These are phyloP conservation scores for Erucastrum elatum DNA, from an alignment of 345 rosid species.

Conservation along the genomic window DNA sequence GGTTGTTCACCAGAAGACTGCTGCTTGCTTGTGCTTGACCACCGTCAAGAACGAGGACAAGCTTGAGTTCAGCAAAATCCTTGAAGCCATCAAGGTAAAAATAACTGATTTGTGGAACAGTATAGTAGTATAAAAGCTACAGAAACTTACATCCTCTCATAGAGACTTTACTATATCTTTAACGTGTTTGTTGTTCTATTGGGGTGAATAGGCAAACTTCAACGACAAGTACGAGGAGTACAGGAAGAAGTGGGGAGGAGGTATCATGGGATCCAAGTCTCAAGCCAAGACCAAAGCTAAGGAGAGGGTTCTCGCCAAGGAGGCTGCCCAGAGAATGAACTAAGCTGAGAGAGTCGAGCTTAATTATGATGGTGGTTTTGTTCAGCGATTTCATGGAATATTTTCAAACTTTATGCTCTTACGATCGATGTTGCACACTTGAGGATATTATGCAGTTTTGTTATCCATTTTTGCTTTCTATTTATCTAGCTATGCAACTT, in stretches of 20 bases:
- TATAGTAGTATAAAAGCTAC: too few species aligned
- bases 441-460: too few species aligned
- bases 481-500: too few species aligned
- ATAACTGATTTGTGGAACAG: too few species aligned
- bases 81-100: constrained; percentile 76
- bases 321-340: constrained; percentile 69
- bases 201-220: constrained; percentile 60
- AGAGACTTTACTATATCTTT: too few species aligned
- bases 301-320: constrained; percentile 67
- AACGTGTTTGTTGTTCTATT: not conserved
- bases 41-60: constrained; percentile 81
- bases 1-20: constrained; percentile 71
- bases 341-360: constrained; percentile 18
- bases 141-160: too few species aligned
- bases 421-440: too few species aligned
- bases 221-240: constrained; percentile 73
- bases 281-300: constrained; percentile 74
- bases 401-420: not conserved
- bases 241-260: constrained; percentile 90
- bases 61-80: constrained; percentile 70
- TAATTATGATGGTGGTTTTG: constrained; percentile 14
- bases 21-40: constrained; percentile 61
- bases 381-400: not conserved
- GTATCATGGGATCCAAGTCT: constrained; percentile 81
- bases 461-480: too few species aligned